Evolutionary conservation across 139 green algal genomes (phyloP), one percentile per base, ranked within the genome.

Genomic region (Medakamo hakoo): DNA sequence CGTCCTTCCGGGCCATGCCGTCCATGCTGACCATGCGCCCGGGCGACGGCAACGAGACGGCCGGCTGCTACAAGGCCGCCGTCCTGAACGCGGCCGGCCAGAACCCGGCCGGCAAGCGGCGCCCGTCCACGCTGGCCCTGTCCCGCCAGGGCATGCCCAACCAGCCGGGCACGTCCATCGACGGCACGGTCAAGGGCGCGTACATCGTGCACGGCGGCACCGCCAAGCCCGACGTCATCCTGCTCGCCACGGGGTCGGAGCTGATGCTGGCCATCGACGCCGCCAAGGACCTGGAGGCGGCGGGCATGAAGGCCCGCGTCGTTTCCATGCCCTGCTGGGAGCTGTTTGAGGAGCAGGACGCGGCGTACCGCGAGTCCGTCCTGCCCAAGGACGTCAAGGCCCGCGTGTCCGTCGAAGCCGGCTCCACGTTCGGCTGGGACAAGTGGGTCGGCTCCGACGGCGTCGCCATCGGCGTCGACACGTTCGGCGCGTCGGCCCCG

Each of bases 71-170:
- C 86, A 89, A 94, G 79, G 81, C 88, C 19, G 87, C 82, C 57
- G 70, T 95, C 2, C 4, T 66, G 60, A 88, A 85, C 76, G 66
- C 68, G 27, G 66, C 60, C 22, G 63, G 57, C 25, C 59, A 65
- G 49, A 86, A 82, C 68, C 30, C 78, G 19, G 68, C 76, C 63
- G 57, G 62, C 49, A 68, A 76, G 68, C 81, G 81, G 59, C 79
- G 83, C 61, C 93, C 93, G 31, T 87, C 84, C 55, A 85, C 84
- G 48, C 83, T 99, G 48, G 92, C 86, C 16, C 80, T 97, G 49
- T 98, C 93, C 2, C 87, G 93, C 70, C 93, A 99, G 78, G 88
- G 85, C 75, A 90, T 99, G 83, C 85, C 87, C 71, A 95, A 95
- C 85, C 78, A 95, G 70, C 70, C 83, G 31, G 75, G 74, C 75